These are phyloP conservation scores for Rutstroemia sp. DNA, from an alignment of 2,329 filamentous ascomycete genomes.

Conservation along the genomic window DNA sequence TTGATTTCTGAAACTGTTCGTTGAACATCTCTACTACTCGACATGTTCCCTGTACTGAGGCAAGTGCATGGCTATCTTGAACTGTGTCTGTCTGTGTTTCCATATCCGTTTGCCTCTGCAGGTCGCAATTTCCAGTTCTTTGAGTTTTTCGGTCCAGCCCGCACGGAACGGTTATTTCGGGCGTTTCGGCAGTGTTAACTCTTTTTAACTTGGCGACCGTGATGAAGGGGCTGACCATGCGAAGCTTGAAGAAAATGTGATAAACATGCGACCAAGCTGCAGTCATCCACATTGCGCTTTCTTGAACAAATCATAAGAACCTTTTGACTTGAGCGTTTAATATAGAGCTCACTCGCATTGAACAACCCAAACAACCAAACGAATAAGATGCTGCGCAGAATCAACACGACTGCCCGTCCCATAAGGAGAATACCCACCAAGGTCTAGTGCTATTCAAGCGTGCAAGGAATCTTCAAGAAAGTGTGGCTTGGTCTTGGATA, in stretches of 20 bases:
- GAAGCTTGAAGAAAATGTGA: constrained; percentile 9
- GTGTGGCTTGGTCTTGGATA: constrained; percentile 3
- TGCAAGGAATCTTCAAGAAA: neutral
- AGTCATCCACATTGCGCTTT: constrained; percentile 6
- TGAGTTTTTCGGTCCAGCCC: constrained; percentile 1
- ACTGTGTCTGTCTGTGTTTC: neutral
- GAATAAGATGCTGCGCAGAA: constrained; percentile 2
- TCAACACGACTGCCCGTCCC: neutral
- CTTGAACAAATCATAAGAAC: constrained; percentile 7
- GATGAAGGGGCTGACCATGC: neutral
- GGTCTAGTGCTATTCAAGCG: neutral
- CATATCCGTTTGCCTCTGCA: neutral
- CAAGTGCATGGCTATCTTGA: neutral
- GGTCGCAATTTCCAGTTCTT: neutral
- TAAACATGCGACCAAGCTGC: constrained; percentile 9
- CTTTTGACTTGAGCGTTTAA: constrained; percentile 4
- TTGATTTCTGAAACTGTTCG: neutral
- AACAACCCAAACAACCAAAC: neutral
- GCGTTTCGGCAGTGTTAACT: neutral
- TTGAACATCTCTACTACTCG: neutral
- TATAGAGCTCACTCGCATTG: neutral
- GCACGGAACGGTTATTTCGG: constrained; percentile 6
- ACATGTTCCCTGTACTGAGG: neutral
- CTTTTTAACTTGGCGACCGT: neutral
- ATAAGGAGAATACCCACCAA: too few relatives aligned